Conservation (phyloP, 176 grass and related monocot species). For the Raddia distichophylla region DNA sequence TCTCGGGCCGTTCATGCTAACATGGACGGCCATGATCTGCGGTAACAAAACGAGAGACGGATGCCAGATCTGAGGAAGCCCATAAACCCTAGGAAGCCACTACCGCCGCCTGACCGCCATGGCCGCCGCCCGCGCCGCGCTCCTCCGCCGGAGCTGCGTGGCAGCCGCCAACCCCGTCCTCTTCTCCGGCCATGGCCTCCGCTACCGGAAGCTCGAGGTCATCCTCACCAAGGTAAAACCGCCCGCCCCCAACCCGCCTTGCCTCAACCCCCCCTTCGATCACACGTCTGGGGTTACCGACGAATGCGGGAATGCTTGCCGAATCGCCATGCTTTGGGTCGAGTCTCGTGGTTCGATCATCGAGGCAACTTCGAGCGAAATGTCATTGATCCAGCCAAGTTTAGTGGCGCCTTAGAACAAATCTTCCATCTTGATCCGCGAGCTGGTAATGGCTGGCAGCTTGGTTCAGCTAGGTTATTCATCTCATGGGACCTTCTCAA, state of each 20-base stretch:
- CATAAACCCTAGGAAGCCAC: background rate
- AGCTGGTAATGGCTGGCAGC: background rate
- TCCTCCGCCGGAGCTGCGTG: slow-evolving; percentile 36
- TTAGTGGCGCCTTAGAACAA: background rate
- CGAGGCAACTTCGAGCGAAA: background rate
- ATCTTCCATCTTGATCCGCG: background rate
- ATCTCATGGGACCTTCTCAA: background rate
- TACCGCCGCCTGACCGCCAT: slow-evolving; percentile 31
- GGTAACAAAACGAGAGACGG: background rate
- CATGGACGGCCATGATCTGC: background rate
- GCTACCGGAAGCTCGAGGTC: slow-evolving; percentile 87
- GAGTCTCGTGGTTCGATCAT: background rate
- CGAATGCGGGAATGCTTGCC: background rate
- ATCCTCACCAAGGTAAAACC: slow-evolving; percentile 91
- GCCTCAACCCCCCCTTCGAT: background rate
- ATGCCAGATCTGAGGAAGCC: no score
- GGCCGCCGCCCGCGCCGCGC: slow-evolving; percentile 56
- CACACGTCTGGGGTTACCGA: background rate
- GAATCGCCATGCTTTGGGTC: background rate
- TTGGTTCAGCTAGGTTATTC: background rate
- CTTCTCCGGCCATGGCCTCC: slow-evolving; percentile 72
- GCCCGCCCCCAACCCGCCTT: background rate
- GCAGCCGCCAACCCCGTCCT: slow-evolving; percentile 59
- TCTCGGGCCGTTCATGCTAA: background rate
- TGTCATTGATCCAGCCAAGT: background rate